A percentile compares a stretch with the other conserved stretches of the same genome.
These are phyloP conservation scores for Leccinum angustisporum DNA, from an alignment of 1,284 basidiomycete genomes.

Conservation along the genomic window DNA sequence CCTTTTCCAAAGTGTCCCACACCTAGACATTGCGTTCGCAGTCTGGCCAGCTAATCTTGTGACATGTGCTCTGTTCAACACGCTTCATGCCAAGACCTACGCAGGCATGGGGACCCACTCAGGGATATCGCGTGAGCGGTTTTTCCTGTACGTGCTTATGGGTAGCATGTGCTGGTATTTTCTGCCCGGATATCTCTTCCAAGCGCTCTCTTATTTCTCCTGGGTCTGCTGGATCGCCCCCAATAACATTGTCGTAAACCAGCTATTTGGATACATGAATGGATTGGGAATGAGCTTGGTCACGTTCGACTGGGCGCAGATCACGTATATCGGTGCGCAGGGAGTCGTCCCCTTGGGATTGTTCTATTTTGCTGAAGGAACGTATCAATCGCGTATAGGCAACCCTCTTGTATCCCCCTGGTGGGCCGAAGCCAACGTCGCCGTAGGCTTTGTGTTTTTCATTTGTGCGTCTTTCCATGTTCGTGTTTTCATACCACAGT, in stretches of 20 bases:
- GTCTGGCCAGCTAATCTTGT: constrained; percentile 89
- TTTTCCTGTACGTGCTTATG: constrained; percentile 67
- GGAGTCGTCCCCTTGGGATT: not conserved
- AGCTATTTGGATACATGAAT: constrained; percentile 76
- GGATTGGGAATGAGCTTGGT: constrained; percentile 74
- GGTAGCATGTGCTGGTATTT: constrained; percentile 69
- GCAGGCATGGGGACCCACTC: constrained; percentile 60
- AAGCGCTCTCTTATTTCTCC: constrained; percentile 61
- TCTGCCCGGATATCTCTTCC: constrained; percentile 71
- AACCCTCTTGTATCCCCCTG: constrained; percentile 68
- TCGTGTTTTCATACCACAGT: not conserved
- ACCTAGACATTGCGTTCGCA: constrained; percentile 19
- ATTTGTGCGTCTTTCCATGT: constrained; percentile 43
- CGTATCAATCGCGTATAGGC: constrained; percentile 5
- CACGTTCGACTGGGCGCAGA: constrained; percentile 72
- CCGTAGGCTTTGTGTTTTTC: constrained; percentile 75
- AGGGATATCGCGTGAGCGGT: constrained; percentile 72
- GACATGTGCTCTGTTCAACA: constrained; percentile 80
- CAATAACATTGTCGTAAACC: constrained; percentile 62
- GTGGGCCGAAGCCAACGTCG: constrained; percentile 83
- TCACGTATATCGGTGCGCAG: constrained; percentile 41
- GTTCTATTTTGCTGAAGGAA: not conserved
- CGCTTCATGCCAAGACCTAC: constrained; percentile 62
- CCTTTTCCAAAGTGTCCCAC: not conserved
- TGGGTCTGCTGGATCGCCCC: constrained; percentile 84